phyloP scores from a whole-genome alignment of 2,329 filamentous ascomycete species.

The Aspergillus versicolor region DNA sequence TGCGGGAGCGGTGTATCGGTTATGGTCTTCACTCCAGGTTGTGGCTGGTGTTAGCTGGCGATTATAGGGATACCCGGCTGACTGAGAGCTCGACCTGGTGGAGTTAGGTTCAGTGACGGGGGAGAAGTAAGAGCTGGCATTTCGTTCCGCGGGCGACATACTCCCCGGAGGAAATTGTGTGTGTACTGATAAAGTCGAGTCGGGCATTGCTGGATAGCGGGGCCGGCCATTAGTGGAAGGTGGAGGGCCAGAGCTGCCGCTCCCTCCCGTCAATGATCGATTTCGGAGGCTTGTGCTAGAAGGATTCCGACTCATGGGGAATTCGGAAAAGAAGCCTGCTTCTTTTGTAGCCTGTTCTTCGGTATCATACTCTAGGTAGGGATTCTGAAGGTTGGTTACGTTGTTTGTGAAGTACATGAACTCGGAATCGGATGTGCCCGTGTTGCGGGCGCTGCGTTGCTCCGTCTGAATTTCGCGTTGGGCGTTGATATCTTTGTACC shows the following conservation, averaged over 20 bases:
- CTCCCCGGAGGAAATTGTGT: slow-evolving; percentile 51
- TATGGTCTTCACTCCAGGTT: slow-evolving; percentile 70
- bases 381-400: slow-evolving; percentile 72
- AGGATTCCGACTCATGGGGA: slow-evolving; percentile 63
- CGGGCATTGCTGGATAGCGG: slow-evolving; percentile 65
- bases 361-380: slow-evolving; percentile 65
- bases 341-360: slow-evolving; percentile 50
- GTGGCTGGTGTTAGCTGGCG: slow-evolving; percentile 68
- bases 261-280: slow-evolving; percentile 70
- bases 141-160: slow-evolving; percentile 61
- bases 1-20: slow-evolving; percentile 85
- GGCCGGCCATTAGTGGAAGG: slow-evolving; percentile 57
- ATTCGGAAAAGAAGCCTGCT: slow-evolving; percentile 46
- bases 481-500: slow-evolving; percentile 74
- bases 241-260: slow-evolving; percentile 37
- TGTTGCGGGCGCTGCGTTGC: slow-evolving; percentile 52
- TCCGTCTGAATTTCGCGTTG: slow-evolving; percentile 65
- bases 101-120: slow-evolving; percentile 72
- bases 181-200: slow-evolving; percentile 68
- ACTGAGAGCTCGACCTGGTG: slow-evolving; percentile 50
- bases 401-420: slow-evolving; percentile 76
- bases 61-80: slow-evolving; percentile 75
- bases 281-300: slow-evolving; percentile 74
- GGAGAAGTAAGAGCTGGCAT: slow-evolving; percentile 89
- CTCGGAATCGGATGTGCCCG: slow-evolving; percentile 62